These are phyloP conservation scores for Suillus subalutaceus DNA, from an alignment of 768 basidiomycete species.

Conservation along the genomic window DNA sequence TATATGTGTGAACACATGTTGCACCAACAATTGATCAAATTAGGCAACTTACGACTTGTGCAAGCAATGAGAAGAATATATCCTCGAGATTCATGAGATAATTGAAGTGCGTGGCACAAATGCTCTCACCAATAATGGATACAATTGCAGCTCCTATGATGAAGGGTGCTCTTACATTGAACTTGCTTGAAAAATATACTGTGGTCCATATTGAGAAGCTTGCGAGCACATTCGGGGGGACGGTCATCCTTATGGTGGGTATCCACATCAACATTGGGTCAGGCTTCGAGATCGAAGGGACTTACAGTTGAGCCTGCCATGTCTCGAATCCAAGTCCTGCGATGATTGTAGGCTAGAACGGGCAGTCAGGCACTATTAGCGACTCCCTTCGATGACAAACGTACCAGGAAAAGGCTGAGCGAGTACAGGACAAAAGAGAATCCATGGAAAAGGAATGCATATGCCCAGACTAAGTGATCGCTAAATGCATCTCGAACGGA, in stretches of 20 bases:
- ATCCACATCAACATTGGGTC: not conserved
- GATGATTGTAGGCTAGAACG: slow-evolving; percentile 59
- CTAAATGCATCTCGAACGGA: slow-evolving; percentile 58
- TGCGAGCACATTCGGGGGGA: slow-evolving; percentile 60
- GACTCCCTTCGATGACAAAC: slow-evolving; percentile 13
- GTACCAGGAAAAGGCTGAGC: slow-evolving; percentile 58
- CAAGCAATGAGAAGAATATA: slow-evolving; percentile 59
- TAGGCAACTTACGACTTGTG: slow-evolving; percentile 40
- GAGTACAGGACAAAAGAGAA: slow-evolving; percentile 63
- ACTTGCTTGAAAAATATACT: slow-evolving; percentile 53
- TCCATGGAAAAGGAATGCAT: slow-evolving; percentile 63
- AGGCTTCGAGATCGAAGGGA: slow-evolving; percentile 2
- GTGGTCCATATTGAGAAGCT: slow-evolving; percentile 50
- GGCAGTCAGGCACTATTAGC: slow-evolving; percentile 1
- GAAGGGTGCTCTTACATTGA: slow-evolving; percentile 50
- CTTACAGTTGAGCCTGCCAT: slow-evolving; percentile 64
- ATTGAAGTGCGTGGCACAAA: not conserved
- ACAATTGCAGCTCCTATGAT: slow-evolving; percentile 53
- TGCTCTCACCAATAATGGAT: slow-evolving; percentile 52
- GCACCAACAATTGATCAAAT: not conserved
- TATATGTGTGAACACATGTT: not conserved
- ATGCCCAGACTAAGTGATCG: slow-evolving; percentile 63
- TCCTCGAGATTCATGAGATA: slow-evolving; percentile 34
- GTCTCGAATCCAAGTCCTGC: slow-evolving; percentile 56
- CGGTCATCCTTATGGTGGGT: slow-evolving; percentile 47